phyloP scores from a whole-genome alignment of 345 rosid genomes.

The Hibiscus tridactylites region DNA sequence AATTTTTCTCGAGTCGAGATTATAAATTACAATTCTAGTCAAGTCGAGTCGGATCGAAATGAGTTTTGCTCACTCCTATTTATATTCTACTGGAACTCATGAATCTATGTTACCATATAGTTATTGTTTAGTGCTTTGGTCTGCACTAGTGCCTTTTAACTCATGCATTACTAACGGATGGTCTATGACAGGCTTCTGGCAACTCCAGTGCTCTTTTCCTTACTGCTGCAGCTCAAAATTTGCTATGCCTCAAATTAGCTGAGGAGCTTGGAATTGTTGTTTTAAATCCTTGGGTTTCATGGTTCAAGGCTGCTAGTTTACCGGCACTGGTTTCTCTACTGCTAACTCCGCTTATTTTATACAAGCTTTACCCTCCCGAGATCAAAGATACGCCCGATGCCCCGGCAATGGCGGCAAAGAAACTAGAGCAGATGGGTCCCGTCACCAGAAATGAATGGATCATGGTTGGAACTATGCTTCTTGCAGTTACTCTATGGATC shows the following conservation, averaged over 20 bases:
- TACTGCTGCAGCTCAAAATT: conserved; percentile 95
- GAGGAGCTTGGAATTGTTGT: conserved; percentile 86
- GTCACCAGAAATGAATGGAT: conserved; percentile 77
- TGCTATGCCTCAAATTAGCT: conserved; percentile 85
- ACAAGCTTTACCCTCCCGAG: conserved; percentile 93
- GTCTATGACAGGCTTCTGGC: conserved; percentile 55
- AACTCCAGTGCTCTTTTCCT: conserved; percentile 96
- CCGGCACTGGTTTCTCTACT: conserved; percentile 71
- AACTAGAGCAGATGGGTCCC: conserved; percentile 75
- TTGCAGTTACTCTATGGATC: conserved; percentile 90
- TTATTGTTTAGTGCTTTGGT: neutral
- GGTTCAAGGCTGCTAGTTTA: conserved; percentile 93
- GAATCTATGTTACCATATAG: neutral
- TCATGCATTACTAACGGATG: conserved; percentile 21
- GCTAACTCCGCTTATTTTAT: conserved; percentile 67
- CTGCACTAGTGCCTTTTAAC: conserved; percentile 12
- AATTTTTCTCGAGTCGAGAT: too few relatives aligned
- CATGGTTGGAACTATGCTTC: conserved; percentile 90
- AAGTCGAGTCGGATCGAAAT: too few relatives aligned
- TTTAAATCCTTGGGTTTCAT: conserved; percentile 82
- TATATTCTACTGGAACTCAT: neutral
- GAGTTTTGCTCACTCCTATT: too few relatives aligned
- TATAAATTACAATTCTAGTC: too few relatives aligned
- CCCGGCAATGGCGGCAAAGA: conserved; percentile 80
- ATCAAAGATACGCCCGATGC: conserved; percentile 90